Conservation (phyloP, 495 filamentous ascomycete genomes). For the Aspergillus avenaceus region DNA sequence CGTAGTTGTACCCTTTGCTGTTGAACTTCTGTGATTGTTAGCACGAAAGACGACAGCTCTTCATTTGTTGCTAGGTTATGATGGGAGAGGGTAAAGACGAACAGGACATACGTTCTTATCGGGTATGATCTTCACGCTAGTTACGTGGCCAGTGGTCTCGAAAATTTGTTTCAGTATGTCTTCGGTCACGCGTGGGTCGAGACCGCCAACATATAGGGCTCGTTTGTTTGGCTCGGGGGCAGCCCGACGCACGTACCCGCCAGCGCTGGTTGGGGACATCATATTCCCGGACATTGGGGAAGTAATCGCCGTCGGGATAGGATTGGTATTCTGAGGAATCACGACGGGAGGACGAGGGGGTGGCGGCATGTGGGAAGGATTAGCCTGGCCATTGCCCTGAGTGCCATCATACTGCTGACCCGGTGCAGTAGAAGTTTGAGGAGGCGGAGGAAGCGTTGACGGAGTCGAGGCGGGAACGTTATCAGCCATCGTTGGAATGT, state of each 20-base stretch:
- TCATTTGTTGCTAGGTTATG: neutral
- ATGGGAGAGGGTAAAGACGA: neutral
- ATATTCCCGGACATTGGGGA: constrained; percentile 76
- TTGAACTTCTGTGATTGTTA: constrained; percentile 49
- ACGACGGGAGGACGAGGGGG: constrained; percentile 82
- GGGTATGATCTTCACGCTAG: constrained; percentile 98
- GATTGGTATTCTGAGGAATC: constrained; percentile 95
- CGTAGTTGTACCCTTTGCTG: constrained; percentile 98
- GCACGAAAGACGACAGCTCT: neutral
- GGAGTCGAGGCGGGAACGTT: constrained; percentile 51
- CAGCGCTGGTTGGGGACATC: constrained; percentile 77
- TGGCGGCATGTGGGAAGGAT: constrained; percentile 81
- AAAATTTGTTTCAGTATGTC: constrained; percentile 98
- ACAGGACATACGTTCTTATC: constrained; percentile 84
- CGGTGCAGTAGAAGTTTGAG: constrained; percentile 63
- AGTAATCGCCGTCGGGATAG: constrained; percentile 88
- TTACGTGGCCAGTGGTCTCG: constrained; percentile 95
- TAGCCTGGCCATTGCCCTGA: constrained; percentile 57
- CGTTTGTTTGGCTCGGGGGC: constrained; percentile 98
- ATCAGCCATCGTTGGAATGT: constrained; percentile 59
- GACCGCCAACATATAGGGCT: constrained; percentile 90
- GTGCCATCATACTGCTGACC: constrained; percentile 67
- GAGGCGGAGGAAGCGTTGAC: constrained; percentile 58
- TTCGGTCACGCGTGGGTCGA: constrained; percentile 94
- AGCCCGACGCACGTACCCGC: constrained; percentile 81